A percentile compares a stretch with the other conserved stretches of the same genome.
Evolutionary conservation across 805 yeast genomes (phyloP).

Genomic region (Millerozyma miso): DNA sequence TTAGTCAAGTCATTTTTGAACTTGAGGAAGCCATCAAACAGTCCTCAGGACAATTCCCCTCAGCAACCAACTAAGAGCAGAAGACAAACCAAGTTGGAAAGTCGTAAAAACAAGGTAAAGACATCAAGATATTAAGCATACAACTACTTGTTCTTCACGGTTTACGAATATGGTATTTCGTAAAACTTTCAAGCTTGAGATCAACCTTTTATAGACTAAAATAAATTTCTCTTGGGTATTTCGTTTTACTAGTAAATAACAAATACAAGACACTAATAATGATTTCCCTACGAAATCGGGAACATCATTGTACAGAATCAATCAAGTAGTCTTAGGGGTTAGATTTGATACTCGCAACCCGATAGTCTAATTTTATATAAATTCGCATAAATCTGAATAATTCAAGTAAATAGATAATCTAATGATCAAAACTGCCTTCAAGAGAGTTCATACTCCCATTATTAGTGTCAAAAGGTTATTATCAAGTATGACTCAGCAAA

Average conservation of each 20-base stretch:
- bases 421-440: background rate
- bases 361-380: too few species aligned
- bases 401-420: background rate
- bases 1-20: constrained; percentile 23
- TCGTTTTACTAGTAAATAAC: too few species aligned
- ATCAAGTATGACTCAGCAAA: background rate
- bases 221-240: too few species aligned
- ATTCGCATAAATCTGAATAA: background rate
- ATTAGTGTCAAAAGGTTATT: background rate
- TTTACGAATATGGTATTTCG: too few species aligned
- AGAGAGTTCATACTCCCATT: background rate
- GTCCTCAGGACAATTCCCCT: background rate
- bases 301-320: too few species aligned
- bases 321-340: too few species aligned
- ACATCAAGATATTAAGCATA: background rate
- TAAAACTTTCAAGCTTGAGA: too few species aligned
- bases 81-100: constrained; percentile 24
- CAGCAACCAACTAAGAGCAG: constrained; percentile 16
- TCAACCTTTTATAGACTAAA: too few species aligned
- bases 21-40: constrained; percentile 2
- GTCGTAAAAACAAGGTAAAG: constrained; percentile 21
- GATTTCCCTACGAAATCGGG: too few species aligned
- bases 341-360: too few species aligned
- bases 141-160: too few species aligned
- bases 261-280: too few species aligned